Evolutionary conservation across 2,329 filamentous ascomycete species (phyloP).

Genomic region (Microthyrium microscopicum): DNA sequence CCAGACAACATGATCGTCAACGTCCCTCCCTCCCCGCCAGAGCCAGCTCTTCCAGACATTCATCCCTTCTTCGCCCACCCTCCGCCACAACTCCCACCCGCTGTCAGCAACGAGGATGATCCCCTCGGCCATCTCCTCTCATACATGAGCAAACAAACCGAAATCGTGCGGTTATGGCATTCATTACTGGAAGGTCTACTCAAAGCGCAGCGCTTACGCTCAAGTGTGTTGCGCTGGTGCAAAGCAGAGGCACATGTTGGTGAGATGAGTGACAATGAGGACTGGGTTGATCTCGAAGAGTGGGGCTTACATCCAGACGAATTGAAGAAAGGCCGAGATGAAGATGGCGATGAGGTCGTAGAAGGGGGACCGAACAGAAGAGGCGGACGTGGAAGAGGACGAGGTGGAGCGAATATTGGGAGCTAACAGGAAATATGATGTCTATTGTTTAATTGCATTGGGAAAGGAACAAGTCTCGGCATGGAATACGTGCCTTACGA

Average conservation of each 20-base stretch:
- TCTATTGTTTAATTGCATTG: too few species aligned
- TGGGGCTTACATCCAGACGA: slow-evolving; percentile 47
- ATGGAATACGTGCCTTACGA: too few species aligned
- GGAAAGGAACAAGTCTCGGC: too few species aligned
- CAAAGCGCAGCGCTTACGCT: slow-evolving; percentile 54
- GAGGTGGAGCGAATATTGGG: too few species aligned
- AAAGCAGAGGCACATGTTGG: slow-evolving; percentile 62
- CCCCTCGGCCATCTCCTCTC: slow-evolving; percentile 55
- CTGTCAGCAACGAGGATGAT: slow-evolving; percentile 65
- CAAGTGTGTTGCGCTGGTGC: slow-evolving; percentile 55
- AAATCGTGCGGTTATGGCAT: slow-evolving; percentile 55
- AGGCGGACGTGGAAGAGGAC: too few species aligned
- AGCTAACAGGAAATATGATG: too few species aligned
- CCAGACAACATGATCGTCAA: too few species aligned
- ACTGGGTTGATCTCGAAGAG: slow-evolving; percentile 74
- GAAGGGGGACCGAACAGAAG: slow-evolving; percentile 19
- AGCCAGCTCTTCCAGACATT: slow-evolving; percentile 37
- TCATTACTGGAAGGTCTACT: slow-evolving; percentile 55
- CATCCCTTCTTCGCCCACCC: slow-evolving; percentile 62
- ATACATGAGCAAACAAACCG: slow-evolving; percentile 75
- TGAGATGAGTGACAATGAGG: slow-evolving; percentile 76
- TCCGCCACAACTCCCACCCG: slow-evolving; percentile 42
- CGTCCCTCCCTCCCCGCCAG: too few species aligned
- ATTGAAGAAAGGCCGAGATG: slow-evolving; percentile 71
- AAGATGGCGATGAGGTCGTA: slow-evolving; percentile 54